Base-by-base conservation (phyloP, 306 rosid genomes). In the Amphicarpaea edgeworthii region DNA sequence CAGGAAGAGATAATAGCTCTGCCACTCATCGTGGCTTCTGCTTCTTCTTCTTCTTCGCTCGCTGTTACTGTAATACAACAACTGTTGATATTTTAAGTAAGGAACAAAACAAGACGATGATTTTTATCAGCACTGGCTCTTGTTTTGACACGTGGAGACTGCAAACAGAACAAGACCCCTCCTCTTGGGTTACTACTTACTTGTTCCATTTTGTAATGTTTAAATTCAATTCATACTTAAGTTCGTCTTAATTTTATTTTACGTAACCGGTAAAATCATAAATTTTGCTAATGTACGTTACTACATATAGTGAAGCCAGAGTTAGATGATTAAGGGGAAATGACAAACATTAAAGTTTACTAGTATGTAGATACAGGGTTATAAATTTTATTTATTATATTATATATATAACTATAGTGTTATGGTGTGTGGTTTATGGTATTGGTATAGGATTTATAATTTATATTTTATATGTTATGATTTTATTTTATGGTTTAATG, bases 1-100 rank as follows among this genome's bases (percentile, higher is more conserved):
- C 96, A 82, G 80, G 63, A 82, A 78, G 63, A 81, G 32, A 92
- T 78, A 30, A 95, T 82, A 55, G 93, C 93, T 86, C 89, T 82
- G 85, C 88, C 81, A 86, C 68, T 87, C 96, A 75, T 81, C 32
- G 45, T 75, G 79, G 72, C 71, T 10, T 17, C 28, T 5, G 1
- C 0, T 3, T 71, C 41, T 21, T 50, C 28, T 69, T 5, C 16
- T 30, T 30, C 37, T 70, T 15, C 0, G 8, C 43, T 66, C 12
- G 11, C 1, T 6, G 70, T 77, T 58, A 57, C 70, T 4, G 51
- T 55, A 3, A 62, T 7, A 6, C 7, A 30, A 30, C 0, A 38
- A 70, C 82, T 14, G 38, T 34, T 23, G 24, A 74, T 63, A 42
- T 75, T 16, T 62, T 47, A 26, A 23, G 42, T 64, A 50, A 45